Conservation (phyloP, 2,329 filamentous ascomycete species). For the Sporothrix dimorphospora region DNA sequence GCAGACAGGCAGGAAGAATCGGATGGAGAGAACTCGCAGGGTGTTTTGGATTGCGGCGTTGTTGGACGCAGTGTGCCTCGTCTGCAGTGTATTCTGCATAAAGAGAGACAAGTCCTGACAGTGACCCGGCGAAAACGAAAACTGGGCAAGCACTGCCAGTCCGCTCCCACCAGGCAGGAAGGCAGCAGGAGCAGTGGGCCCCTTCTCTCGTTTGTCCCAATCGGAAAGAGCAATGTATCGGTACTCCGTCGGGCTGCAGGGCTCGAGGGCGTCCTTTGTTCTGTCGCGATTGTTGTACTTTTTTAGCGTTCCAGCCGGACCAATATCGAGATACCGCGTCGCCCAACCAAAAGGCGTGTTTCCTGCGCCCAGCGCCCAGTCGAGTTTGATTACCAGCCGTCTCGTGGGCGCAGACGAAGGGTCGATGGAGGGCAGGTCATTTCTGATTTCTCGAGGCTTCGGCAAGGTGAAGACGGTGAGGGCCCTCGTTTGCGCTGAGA, state of each 20-base stretch:
- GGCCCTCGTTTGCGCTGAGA: background rate
- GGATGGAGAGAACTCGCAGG: background rate
- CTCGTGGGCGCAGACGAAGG: slow-evolving; percentile 1
- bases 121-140: slow-evolving; percentile 4
- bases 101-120: background rate
- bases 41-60: background rate
- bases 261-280: slow-evolving; percentile 25
- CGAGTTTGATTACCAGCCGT: slow-evolving; percentile 17
- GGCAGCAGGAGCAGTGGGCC: background rate
- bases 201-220: background rate
- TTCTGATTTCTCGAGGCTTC: background rate
- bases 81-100: slow-evolving; percentile 11
- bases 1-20: background rate
- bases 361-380: slow-evolving; percentile 16
- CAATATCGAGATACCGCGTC: slow-evolving; percentile 25
- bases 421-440: background rate
- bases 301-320: slow-evolving; percentile 25
- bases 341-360: slow-evolving; percentile 15
- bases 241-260: slow-evolving; percentile 21
- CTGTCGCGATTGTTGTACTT: slow-evolving; percentile 9
- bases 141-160: background rate
- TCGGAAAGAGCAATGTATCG: slow-evolving; percentile 20
- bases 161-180: background rate
- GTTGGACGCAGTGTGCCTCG: background rate
- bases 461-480: slow-evolving; percentile 2